Evolutionary conservation across 192 early-diverging fungal genomes (phyloP).

Genomic region (Podila verticillata): DNA sequence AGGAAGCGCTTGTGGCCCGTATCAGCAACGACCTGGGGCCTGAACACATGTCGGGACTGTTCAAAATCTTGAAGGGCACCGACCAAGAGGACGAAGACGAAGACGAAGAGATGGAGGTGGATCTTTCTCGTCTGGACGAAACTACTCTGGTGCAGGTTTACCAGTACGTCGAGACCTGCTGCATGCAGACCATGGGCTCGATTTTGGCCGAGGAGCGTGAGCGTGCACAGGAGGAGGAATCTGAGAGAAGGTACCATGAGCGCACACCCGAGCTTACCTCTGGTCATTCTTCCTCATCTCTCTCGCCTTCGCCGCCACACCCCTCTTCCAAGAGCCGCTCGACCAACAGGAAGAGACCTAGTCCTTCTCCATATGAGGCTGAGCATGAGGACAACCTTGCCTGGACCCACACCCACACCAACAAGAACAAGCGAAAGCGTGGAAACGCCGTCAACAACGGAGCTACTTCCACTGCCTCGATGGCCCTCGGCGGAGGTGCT

Average conservation of each 20-base stretch:
- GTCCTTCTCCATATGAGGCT: neutral
- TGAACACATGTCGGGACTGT: slow-evolving; percentile 40
- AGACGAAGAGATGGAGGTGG: slow-evolving; percentile 46
- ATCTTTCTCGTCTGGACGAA: slow-evolving; percentile 40
- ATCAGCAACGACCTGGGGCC: slow-evolving; percentile 47
- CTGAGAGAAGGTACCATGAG: slow-evolving; percentile 3
- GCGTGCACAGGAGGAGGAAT: slow-evolving; percentile 9
- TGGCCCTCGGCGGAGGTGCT: slow-evolving; percentile 34
- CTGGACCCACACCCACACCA: slow-evolving; percentile 6
- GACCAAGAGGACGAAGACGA: slow-evolving; percentile 14
- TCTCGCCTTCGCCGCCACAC: slow-evolving; percentile 26
- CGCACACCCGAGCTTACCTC: slow-evolving; percentile 33
- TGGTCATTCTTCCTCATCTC: slow-evolving; percentile 22
- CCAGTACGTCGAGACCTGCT: slow-evolving; percentile 48
- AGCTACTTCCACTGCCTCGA: slow-evolving; percentile 1
- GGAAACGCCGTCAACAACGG: slow-evolving; percentile 3
- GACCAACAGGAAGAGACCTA: neutral
- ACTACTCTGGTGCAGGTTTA: slow-evolving; percentile 39
- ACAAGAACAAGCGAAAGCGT: slow-evolving; percentile 40
- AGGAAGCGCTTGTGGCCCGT: slow-evolving; percentile 31
- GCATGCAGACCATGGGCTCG: slow-evolving; percentile 43
- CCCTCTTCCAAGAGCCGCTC: slow-evolving; percentile 22
- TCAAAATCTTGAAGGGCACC: slow-evolving; percentile 33
- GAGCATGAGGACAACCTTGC: slow-evolving; percentile 12
- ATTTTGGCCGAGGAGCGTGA: slow-evolving; percentile 39